phyloP scores from a whole-genome alignment of 2,329 filamentous ascomycete genomes.

The Colletotrichum higginsianum region DNA sequence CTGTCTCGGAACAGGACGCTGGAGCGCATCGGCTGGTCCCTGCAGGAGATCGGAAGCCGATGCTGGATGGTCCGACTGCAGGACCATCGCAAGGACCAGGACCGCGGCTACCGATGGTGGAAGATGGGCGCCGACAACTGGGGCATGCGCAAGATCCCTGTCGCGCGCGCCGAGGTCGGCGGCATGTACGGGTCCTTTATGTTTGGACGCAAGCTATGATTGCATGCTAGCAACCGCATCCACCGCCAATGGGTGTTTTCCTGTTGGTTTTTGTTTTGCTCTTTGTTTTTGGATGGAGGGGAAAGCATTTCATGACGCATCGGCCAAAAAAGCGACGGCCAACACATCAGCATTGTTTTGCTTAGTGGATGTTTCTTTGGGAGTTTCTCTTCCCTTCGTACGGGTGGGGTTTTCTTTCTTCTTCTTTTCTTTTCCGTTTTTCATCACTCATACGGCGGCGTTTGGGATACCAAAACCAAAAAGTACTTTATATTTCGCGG shows the following conservation, averaged over 20 bases:
- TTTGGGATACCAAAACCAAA: slow-evolving; percentile 39
- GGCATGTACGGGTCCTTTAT: slow-evolving; percentile 88
- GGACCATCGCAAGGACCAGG: slow-evolving; percentile 56
- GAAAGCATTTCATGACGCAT: slow-evolving; percentile 16
- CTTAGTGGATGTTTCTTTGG: background rate
- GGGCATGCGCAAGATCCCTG: slow-evolving; percentile 93
- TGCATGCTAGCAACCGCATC: slow-evolving; percentile 5
- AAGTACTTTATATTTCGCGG: slow-evolving; percentile 16
- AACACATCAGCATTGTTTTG: slow-evolving; percentile 18
- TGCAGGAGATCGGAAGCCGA: slow-evolving; percentile 77
- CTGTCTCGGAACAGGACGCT: slow-evolving; percentile 75
- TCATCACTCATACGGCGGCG: slow-evolving; percentile 33
- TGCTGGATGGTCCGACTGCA: slow-evolving; percentile 77
- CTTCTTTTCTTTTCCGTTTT: background rate
- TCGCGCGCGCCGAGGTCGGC: slow-evolving; percentile 91
- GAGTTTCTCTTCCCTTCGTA: background rate
- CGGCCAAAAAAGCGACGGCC: slow-evolving; percentile 16
- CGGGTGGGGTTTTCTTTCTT: too few species aligned
- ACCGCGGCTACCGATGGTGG: slow-evolving; percentile 77
- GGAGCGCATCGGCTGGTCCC: slow-evolving; percentile 76
- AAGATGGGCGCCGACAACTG: slow-evolving; percentile 89
- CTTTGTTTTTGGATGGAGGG: background rate
- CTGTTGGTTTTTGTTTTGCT: too few species aligned
- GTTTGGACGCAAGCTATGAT: slow-evolving; percentile 72
- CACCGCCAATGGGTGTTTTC: too few species aligned